phyloP scores from a whole-genome alignment of 78 protist species.

The Chrysochromulina parva region DNA sequence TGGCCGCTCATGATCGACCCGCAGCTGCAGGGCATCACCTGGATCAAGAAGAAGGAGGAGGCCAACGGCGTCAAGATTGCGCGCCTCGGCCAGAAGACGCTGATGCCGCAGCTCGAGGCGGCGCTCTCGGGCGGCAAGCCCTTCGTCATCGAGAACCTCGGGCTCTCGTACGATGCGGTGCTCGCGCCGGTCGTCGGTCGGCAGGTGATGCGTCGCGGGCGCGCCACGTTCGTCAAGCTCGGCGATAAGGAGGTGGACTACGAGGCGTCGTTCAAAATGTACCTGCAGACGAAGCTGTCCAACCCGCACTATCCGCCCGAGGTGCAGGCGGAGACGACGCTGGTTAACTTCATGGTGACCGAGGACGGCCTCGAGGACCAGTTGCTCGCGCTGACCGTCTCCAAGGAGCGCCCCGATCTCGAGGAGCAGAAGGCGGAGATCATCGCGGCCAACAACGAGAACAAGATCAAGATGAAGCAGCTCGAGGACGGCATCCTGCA shows the following conservation, averaged over 20 bases:
- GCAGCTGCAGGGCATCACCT: constrained; percentile 76
- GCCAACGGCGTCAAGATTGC: not conserved
- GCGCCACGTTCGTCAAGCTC: not conserved
- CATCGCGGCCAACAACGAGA: constrained; percentile 66
- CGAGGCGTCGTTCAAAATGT: constrained; percentile 64
- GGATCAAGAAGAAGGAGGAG: not conserved
- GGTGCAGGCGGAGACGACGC: constrained; percentile 78
- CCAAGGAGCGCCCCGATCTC: constrained; percentile 81
- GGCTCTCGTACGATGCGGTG: not conserved
- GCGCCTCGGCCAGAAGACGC: not conserved
- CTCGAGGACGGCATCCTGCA: constrained; percentile 71
- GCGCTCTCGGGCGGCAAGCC: not conserved
- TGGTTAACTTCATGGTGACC: constrained; percentile 89
- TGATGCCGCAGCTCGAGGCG: not conserved
- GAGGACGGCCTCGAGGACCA: constrained; percentile 92
- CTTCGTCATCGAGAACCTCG: not conserved
- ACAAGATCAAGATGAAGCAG: constrained; percentile 42
- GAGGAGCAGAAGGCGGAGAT: constrained; percentile 65
- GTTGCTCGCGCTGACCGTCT: constrained; percentile 84
- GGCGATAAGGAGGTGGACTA: constrained; percentile 1
- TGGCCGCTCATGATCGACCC: constrained; percentile 93
- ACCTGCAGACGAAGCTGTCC: constrained; percentile 79
- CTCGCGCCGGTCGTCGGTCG: not conserved
- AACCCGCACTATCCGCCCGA: constrained; percentile 93
- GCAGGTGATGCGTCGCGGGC: not conserved